Evolutionary conservation across 2,329 filamentous ascomycete species (phyloP).

Genomic region (Leptographium procerum): DNA sequence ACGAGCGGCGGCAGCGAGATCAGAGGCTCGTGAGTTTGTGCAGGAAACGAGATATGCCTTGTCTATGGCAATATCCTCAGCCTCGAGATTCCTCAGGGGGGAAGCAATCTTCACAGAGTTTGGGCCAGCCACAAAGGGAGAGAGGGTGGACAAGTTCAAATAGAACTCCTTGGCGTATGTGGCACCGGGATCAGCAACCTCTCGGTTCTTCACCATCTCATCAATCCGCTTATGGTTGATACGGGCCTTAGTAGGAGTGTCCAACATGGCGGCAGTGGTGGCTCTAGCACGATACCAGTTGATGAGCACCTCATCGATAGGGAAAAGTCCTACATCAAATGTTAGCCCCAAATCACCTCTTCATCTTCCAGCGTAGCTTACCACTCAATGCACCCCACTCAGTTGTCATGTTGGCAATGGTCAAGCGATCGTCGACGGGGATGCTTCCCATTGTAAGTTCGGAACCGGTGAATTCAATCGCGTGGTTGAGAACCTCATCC

Average conservation of each 20-base stretch:
- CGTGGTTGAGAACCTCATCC: conserved; percentile 83
- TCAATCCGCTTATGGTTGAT: conserved; percentile 67
- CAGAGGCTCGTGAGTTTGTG: conserved; percentile 74
- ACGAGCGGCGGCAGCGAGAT: conserved; percentile 68
- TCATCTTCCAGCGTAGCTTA: conserved; percentile 37
- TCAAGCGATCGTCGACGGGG: conserved; percentile 56
- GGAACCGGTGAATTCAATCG: conserved; percentile 75
- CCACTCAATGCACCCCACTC: conserved; percentile 59
- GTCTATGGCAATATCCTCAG: conserved; percentile 64
- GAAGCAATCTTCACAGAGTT: conserved; percentile 86
- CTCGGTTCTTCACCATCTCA: conserved; percentile 53
- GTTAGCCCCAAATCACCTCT: not conserved
- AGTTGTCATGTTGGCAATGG: conserved; percentile 66
- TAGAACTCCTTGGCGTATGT: conserved; percentile 75
- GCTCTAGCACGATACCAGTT: conserved; percentile 70
- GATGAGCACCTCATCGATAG: conserved; percentile 61
- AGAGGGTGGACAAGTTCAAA: conserved; percentile 70
- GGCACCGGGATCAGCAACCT: conserved; percentile 64
- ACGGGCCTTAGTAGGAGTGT: conserved; percentile 34
- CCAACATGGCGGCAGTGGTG: conserved; percentile 53
- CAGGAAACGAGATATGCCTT: conserved; percentile 84
- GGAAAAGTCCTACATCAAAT: conserved; percentile 48
- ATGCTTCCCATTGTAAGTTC: conserved; percentile 62
- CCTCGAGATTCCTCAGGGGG: conserved; percentile 61
- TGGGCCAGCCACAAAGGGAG: conserved; percentile 75